Conservation (phyloP, 1,139 yeast species). For the Taiozyma sp. region DNA sequence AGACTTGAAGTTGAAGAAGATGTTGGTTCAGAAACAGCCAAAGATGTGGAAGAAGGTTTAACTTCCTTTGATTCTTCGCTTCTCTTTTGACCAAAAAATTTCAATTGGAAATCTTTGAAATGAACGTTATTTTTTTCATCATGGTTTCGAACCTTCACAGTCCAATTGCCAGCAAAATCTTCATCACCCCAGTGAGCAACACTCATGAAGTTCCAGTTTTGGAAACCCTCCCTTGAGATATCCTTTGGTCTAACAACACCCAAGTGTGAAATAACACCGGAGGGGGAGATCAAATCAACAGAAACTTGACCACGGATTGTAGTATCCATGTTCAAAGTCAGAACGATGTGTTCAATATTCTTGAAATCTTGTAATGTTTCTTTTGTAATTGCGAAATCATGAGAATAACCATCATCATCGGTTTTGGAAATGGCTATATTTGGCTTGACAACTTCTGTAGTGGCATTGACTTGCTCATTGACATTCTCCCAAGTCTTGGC, state of each 20-base stretch:
- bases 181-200: slow-evolving; percentile 97
- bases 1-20: slow-evolving; percentile 3
- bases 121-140: slow-evolving; percentile 38
- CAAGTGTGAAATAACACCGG: slow-evolving; percentile 66
- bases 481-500: slow-evolving; percentile 82
- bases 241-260: slow-evolving; percentile 72
- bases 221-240: slow-evolving; percentile 51
- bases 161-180: slow-evolving; percentile 79
- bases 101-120: slow-evolving; percentile 69
- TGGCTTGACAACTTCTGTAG: slow-evolving; percentile 22
- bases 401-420: slow-evolving; percentile 29
- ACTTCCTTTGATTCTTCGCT: slow-evolving; percentile 28
- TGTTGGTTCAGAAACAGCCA: slow-evolving; percentile 2
- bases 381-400: slow-evolving; percentile 41
- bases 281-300: slow-evolving; percentile 67
- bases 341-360: slow-evolving; percentile 80
- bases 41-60: neutral
- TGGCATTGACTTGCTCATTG: slow-evolving; percentile 66
- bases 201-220: slow-evolving; percentile 92
- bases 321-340: slow-evolving; percentile 68
- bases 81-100: slow-evolving; percentile 69
- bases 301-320: slow-evolving; percentile 66
- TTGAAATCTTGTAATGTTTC: slow-evolving; percentile 57
- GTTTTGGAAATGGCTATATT: slow-evolving; percentile 21
- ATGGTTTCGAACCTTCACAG: slow-evolving; percentile 51